phyloP scores from a whole-genome alignment of 352 stramenopile species.

The Phytophthora macrochlamydospora region DNA sequence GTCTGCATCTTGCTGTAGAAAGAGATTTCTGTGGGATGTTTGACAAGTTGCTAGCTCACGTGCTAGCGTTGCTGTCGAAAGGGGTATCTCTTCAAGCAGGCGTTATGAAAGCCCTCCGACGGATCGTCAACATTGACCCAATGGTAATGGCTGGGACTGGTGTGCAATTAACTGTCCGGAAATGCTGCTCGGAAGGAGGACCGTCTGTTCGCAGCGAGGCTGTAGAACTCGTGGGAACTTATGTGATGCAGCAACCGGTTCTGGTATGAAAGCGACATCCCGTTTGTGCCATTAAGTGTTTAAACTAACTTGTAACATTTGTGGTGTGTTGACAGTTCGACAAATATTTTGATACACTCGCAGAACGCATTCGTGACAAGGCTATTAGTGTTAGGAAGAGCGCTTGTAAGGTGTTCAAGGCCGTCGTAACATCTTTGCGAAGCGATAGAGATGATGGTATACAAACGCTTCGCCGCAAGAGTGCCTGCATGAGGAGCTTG shows the following conservation, averaged over 20 bases:
- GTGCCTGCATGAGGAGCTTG: conserved; percentile 71
- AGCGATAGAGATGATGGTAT: conserved; percentile 9
- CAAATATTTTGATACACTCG: conserved; percentile 79
- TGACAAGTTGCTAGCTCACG: conserved; percentile 65
- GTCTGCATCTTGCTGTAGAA: conserved; percentile 49
- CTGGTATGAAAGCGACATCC: conserved; percentile 55
- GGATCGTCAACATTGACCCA: conserved; percentile 84
- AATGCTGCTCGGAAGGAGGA: conserved; percentile 78
- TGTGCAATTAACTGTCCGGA: conserved; percentile 61
- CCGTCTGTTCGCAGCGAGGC: conserved; percentile 84
- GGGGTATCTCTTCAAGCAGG: conserved; percentile 75
- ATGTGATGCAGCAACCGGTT: conserved; percentile 70
- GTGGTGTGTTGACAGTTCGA: conserved; percentile 59
- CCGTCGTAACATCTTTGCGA: conserved; percentile 36
- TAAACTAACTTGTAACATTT: neutral
- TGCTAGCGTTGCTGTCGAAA: conserved; percentile 80
- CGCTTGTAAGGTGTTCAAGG: conserved; percentile 83
- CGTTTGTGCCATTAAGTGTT: neutral
- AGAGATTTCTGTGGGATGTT: conserved; percentile 77
- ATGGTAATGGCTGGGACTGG: conserved; percentile 79
- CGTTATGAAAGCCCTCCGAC: conserved; percentile 78
- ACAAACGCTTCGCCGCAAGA: conserved; percentile 55
- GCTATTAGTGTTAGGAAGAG: conserved; percentile 87
- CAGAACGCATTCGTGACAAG: conserved; percentile 78
- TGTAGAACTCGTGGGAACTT: conserved; percentile 86